A percentile compares a stretch with the other conserved stretches of the same genome.
phyloP scores from a whole-genome alignment of 495 filamentous ascomycete genomes.

The Annulohypoxylon bovei region DNA sequence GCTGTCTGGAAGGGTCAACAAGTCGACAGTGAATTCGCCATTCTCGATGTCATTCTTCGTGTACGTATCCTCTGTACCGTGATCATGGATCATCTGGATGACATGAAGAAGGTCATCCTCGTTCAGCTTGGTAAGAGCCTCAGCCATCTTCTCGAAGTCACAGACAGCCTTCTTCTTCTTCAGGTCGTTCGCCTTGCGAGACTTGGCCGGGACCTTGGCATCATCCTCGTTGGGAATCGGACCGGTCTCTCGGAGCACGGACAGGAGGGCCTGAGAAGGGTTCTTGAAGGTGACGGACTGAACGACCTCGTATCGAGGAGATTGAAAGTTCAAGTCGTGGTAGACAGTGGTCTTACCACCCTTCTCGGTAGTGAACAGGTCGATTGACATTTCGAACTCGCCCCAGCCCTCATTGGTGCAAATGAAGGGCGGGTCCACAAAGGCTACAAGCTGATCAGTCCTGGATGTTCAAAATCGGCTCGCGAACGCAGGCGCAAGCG shows the following conservation, averaged over 20 bases:
- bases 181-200: slow-evolving; percentile 69
- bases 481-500: not conserved
- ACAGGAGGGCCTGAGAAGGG: slow-evolving; percentile 82
- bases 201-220: slow-evolving; percentile 58
- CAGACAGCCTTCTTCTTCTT: slow-evolving; percentile 87
- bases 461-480: not conserved
- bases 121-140: slow-evolving; percentile 81
- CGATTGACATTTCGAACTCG: slow-evolving; percentile 95
- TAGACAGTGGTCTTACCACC: slow-evolving; percentile 79
- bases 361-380: slow-evolving; percentile 82
- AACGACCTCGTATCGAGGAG: slow-evolving; percentile 80
- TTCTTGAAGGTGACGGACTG: slow-evolving; percentile 90
- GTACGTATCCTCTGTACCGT: slow-evolving; percentile 91
- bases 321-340: slow-evolving; percentile 94
- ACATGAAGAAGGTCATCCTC: slow-evolving; percentile 94
- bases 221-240: slow-evolving; percentile 80
- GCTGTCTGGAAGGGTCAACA: slow-evolving; percentile 90
- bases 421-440: slow-evolving; percentile 85
- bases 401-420: slow-evolving; percentile 97
- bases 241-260: slow-evolving; percentile 79
- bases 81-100: slow-evolving; percentile 97
- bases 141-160: slow-evolving; percentile 97
- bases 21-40: slow-evolving; percentile 98
- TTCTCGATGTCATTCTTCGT: slow-evolving; percentile 97
- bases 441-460: slow-evolving; percentile 59